Conservation (phyloP, 768 basidiomycete species). For the Psilocybe cubensis region DNA sequence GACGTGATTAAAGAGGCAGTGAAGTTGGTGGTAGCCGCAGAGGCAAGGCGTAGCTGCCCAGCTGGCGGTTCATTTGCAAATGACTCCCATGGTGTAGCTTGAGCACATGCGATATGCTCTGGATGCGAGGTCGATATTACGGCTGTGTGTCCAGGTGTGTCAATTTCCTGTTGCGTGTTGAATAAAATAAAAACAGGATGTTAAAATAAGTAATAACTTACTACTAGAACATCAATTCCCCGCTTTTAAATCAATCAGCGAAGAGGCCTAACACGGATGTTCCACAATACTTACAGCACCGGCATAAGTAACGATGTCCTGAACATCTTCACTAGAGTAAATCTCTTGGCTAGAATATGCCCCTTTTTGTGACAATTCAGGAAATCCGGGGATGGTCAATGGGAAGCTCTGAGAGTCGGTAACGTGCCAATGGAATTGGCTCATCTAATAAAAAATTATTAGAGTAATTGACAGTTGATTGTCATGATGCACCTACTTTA, state of each 20-base stretch:
- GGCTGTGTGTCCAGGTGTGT: conserved; percentile 83
- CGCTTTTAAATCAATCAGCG: conserved; percentile 38
- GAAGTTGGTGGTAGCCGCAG: conserved; percentile 62
- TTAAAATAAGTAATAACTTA: conserved; percentile 28
- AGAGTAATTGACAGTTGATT: conserved; percentile 42
- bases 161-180: conserved; percentile 59
- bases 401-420: conserved; percentile 84
- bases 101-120: conserved; percentile 71
- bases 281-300: conserved; percentile 49
- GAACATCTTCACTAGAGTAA: conserved; percentile 59
- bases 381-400: conserved; percentile 59
- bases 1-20: conserved; percentile 54
- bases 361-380: conserved; percentile 63
- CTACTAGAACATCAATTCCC: conserved; percentile 76
- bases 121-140: conserved; percentile 67
- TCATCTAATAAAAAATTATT: conserved; percentile 44
- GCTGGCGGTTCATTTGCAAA: conserved; percentile 81
- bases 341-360: conserved; percentile 63
- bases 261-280: conserved; percentile 32
- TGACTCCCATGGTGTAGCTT: conserved; percentile 56
- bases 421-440: conserved; percentile 82
- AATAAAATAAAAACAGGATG: background rate
- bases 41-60: conserved; percentile 79
- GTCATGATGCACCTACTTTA: conserved; percentile 53
- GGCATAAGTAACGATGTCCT: conserved; percentile 66